These are phyloP conservation scores for Apiotrichum sp. DNA, from an alignment of 1,284 basidiomycete genomes.

Conservation along the genomic window DNA sequence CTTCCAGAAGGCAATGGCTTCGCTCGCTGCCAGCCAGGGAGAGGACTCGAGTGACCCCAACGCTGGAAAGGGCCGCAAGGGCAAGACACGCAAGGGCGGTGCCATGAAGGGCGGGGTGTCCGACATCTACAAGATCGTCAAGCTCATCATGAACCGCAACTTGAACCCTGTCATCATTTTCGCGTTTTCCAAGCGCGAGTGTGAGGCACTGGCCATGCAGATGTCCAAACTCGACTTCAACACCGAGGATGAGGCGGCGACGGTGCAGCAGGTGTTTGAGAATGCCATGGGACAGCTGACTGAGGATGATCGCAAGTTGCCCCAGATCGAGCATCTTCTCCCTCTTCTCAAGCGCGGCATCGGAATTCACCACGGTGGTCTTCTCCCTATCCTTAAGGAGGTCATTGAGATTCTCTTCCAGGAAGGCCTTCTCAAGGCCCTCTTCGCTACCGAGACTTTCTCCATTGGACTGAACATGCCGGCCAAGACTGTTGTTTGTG, in stretches of 20 bases:
- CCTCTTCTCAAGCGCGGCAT: slow-evolving; percentile 93
- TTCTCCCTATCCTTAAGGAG: slow-evolving; percentile 96
- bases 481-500: slow-evolving; percentile 91
- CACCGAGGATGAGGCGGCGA: slow-evolving; percentile 83
- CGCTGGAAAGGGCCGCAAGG: slow-evolving; percentile 75
- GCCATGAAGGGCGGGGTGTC: slow-evolving; percentile 69
- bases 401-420: slow-evolving; percentile 99
- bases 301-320: slow-evolving; percentile 79
- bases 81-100: slow-evolving; percentile 81
- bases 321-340: slow-evolving; percentile 89
- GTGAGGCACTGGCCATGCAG: slow-evolving; percentile 83
- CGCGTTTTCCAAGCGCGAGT: slow-evolving; percentile 97
- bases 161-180: slow-evolving; percentile 99
- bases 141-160: slow-evolving; percentile 98
- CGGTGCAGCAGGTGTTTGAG: slow-evolving; percentile 83
- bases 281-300: slow-evolving; percentile 90
- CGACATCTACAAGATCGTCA: slow-evolving; percentile 97
- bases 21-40: slow-evolving; percentile 74
- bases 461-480: slow-evolving; percentile 99
- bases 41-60: slow-evolving; percentile 86
- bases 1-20: slow-evolving; percentile 96
- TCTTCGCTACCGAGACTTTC: slow-evolving; percentile 99
- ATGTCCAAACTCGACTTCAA: slow-evolving; percentile 97
- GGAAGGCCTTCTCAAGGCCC: slow-evolving; percentile 96
- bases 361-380: slow-evolving; percentile 96